A percentile compares a stretch with the other conserved stretches of the same genome.
Conservation (phyloP, 1,284 basidiomycete species). For the Trichosporon ovoides region DNA sequence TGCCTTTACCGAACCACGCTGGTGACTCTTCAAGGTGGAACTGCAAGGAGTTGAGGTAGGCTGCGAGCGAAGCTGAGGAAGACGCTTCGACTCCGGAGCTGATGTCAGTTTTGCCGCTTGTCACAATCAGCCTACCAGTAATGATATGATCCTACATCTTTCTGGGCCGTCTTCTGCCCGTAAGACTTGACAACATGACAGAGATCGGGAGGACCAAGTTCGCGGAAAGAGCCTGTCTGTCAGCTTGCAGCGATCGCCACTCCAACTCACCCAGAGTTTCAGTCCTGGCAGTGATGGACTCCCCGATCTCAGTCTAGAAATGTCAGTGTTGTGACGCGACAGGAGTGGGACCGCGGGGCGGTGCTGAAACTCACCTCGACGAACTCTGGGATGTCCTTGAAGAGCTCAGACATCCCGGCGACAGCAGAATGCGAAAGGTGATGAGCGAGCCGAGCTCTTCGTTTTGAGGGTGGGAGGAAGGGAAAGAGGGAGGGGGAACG, state of each 20-base stretch:
- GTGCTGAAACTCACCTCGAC: constrained; percentile 56
- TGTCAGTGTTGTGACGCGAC: background rate
- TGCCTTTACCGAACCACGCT: constrained; percentile 85
- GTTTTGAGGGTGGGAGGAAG: background rate
- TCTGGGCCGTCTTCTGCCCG: constrained; percentile 65
- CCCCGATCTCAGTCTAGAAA: constrained; percentile 77
- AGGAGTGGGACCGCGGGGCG: background rate
- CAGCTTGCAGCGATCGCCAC: background rate
- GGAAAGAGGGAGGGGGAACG: background rate
- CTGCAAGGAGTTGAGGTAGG: constrained; percentile 95
- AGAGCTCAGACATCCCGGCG: constrained; percentile 49
- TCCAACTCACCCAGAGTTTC: constrained; percentile 76
- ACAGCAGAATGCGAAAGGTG: background rate
- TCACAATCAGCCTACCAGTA: constrained; percentile 52
- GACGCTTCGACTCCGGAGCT: constrained; percentile 95
- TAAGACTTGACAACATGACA: constrained; percentile 93
- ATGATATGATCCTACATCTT: constrained; percentile 91
- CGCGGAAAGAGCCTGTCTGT: constrained; percentile 75
- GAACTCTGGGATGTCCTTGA: constrained; percentile 64
- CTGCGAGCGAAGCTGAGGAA: constrained; percentile 92
- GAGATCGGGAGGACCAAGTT: constrained; percentile 93
- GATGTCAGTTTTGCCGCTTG: background rate
- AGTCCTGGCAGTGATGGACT: constrained; percentile 81
- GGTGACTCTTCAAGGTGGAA: constrained; percentile 88
- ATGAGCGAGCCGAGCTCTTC: constrained; percentile 1